Conservation (phyloP, 306 rosid species). For the Dryas octopetala region DNA sequence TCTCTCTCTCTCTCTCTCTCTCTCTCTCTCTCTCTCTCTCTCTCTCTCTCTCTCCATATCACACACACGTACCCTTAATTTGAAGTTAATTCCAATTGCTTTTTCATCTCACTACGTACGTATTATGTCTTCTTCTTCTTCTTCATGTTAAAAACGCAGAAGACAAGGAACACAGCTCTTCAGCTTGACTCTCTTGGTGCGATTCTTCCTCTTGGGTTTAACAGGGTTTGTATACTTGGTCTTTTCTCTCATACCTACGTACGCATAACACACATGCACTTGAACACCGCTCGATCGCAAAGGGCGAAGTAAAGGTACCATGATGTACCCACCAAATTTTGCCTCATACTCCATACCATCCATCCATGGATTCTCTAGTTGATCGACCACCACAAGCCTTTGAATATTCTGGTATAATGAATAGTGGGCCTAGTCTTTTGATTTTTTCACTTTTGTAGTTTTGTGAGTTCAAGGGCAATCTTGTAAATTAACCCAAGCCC, state of each 20-base stretch:
- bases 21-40: neutral
- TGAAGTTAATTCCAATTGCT: neutral
- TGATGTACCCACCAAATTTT: no score
- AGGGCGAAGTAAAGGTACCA: no score
- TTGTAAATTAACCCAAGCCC: neutral
- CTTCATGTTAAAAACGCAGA: slow-evolving; percentile 21
- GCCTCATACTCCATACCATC: neutral
- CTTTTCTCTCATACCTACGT: neutral
- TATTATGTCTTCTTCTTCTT: neutral
- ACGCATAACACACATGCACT: neutral
- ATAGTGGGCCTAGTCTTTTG: neutral
- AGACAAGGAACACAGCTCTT: slow-evolving; percentile 41
- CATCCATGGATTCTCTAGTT: slow-evolving; percentile 16
- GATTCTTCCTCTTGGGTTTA: slow-evolving; percentile 67
- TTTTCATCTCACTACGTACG: no score
- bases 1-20: neutral
- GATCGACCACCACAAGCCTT: neutral
- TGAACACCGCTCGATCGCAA: no score
- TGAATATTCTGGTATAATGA: slow-evolving; percentile 13
- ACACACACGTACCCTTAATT: neutral
- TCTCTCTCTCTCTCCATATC: neutral
- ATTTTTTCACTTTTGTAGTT: neutral
- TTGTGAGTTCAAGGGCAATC: neutral
- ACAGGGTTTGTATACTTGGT: slow-evolving; percentile 49
- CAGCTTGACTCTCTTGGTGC: slow-evolving; percentile 49